Percentiles rank a stretch among this genome's conserved stretches.
Conservation (phyloP, 2,329 filamentous ascomycete genomes). For the Domatiomyces globalis region DNA sequence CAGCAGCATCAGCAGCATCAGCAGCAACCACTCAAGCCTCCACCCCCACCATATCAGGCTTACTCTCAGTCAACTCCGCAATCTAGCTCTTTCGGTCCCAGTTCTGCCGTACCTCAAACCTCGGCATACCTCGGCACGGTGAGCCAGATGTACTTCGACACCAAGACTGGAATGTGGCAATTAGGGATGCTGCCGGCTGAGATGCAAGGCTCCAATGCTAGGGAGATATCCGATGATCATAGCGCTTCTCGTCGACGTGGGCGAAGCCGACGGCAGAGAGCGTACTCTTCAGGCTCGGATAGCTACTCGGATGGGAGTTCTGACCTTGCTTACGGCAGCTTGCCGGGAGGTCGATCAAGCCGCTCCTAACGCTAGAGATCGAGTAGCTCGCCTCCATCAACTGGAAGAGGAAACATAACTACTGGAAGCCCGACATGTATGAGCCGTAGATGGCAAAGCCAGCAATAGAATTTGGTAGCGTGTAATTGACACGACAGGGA, state of each 20-base stretch:
- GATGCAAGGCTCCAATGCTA: background rate
- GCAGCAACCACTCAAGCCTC: background rate
- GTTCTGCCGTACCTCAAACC: background rate
- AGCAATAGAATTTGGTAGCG: too few relatives aligned
- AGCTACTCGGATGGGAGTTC: background rate
- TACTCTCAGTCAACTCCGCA: background rate
- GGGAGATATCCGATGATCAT: background rate
- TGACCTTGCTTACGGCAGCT: background rate
- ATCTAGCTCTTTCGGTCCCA: background rate
- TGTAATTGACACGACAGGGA: too few relatives aligned
- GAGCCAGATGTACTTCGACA: constrained; percentile 4
- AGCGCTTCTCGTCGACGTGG: background rate
- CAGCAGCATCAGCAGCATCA: constrained; percentile 1
- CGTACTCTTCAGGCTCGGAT: background rate
- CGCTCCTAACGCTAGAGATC: background rate
- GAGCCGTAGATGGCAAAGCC: too few relatives aligned
- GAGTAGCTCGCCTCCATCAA: too few relatives aligned
- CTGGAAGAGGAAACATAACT: too few relatives aligned
- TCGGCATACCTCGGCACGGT: background rate
- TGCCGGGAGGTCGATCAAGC: background rate
- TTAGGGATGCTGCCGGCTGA: constrained; percentile 7
- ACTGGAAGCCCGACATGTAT: too few relatives aligned
- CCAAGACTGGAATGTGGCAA: constrained; percentile 7
- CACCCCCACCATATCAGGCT: background rate
- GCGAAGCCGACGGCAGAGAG: background rate